Base-by-base conservation (phyloP, 768 basidiomycete genomes). In the Leucosporidium scottii region DNA sequence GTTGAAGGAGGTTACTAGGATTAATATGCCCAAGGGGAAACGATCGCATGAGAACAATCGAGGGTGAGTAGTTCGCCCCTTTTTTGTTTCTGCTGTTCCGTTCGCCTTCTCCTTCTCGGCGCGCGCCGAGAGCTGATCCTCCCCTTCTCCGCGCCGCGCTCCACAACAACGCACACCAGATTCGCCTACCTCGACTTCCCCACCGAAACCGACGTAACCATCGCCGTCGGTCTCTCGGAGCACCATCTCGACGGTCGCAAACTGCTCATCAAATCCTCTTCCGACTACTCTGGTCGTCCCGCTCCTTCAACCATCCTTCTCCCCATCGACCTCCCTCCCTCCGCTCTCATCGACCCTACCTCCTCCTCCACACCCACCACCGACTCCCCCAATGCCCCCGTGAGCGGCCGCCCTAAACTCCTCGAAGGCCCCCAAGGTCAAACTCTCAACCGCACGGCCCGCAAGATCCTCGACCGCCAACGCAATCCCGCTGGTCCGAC, bases 171-270 rank as follows among this genome's bases (percentile, higher is more conserved):
- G 65, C 31, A 27, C 50, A 25, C 17, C 63, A 97, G 94, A 49
- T 99, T 92, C 78, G 96, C 96, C 48, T 97, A 97, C 80, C 89
- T 98, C 66, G 94, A 98, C 79, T 96, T 98, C 77, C 83, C 85
- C 4, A 87, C 87, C 1, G 79, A 83, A 0, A 90, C 92, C 39
- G 86, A 84, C 18, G 90, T 94, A 76, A 76, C 75, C 5, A 80
- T 83, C 53, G 94, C 93, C 36, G 88, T 97, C 69, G 81, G 85
- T 5, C 80, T 88, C 53, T 91, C 91, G 6, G 96, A 99, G 78
- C 82, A 85, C 44, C 84, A 84, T 62, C 81, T 97, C 20, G 84
- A 93, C 34, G 94, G 94, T 9, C 83, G 96, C 70, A 86, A 86
- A 66, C 80, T 98, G 18, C 84, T 99, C 55, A 96, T 99, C 72